These are phyloP conservation scores for Plasmodium reichenowi DNA, from an alignment of 169 alveolate genomes.

Conservation along the genomic window DNA sequence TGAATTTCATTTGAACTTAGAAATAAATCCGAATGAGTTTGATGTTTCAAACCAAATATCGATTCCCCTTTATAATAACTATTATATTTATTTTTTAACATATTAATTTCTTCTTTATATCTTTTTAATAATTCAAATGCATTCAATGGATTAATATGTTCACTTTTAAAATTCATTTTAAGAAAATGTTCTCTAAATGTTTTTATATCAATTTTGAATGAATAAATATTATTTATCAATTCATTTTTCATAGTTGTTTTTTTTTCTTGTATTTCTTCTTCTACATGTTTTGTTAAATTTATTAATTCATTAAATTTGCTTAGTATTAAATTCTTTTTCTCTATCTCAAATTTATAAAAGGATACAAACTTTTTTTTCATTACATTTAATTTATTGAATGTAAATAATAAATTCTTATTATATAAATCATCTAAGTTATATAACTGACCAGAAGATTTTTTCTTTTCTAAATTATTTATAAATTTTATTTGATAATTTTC, in stretches of 20 bases:
- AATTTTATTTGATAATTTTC: conserved; percentile 62
- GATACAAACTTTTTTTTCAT: conserved; percentile 57
- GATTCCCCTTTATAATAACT: conserved; percentile 94
- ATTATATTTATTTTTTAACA: conserved; percentile 89
- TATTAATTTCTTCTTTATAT: conserved; percentile 80
- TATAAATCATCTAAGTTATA: conserved; percentile 40
- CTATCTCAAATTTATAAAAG: conserved; percentile 55
- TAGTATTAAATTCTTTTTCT: conserved; percentile 49
- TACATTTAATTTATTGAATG: conserved; percentile 32
- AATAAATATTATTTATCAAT: conserved; percentile 44
- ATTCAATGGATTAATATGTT: conserved; percentile 37
- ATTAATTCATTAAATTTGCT: conserved; percentile 42
- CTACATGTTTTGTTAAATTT: conserved; percentile 42
- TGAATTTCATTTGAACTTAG: conserved; percentile 94
- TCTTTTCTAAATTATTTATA: conserved; percentile 40
- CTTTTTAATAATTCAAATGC: conserved; percentile 79
- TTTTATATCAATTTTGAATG: conserved; percentile 34
- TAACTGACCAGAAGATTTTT: conserved; percentile 37
- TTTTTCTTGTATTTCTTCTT: conserved; percentile 76
- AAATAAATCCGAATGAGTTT: conserved; percentile 94
- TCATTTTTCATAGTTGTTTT: conserved; percentile 52
- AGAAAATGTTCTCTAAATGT: conserved; percentile 60
- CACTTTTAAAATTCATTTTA: conserved; percentile 70
- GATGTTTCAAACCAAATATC: conserved; percentile 95
- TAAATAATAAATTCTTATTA: conserved; percentile 25